A percentile compares a stretch with the other conserved stretches of the same genome.
These are phyloP conservation scores for Zymoseptoria pseudotritici DNA, from an alignment of 2,329 filamentous ascomycete genomes.

Conservation along the genomic window DNA sequence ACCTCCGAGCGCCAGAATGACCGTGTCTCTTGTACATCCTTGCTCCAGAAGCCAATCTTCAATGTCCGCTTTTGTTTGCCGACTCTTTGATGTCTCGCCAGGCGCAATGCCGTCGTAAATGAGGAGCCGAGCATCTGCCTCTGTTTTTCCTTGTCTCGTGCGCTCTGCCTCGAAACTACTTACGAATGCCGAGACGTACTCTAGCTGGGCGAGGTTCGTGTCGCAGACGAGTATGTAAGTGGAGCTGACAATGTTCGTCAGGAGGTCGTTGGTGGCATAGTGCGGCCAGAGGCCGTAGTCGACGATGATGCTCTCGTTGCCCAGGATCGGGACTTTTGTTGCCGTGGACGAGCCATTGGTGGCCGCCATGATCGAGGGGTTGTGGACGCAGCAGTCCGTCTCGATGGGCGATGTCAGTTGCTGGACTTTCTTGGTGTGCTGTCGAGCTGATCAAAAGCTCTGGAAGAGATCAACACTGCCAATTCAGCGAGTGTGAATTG, in stretches of 20 bases:
- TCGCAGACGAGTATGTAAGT: conserved; percentile 97
- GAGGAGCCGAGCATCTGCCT: conserved; percentile 59
- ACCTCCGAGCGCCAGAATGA: conserved; percentile 88
- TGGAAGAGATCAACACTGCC: conserved; percentile 18
- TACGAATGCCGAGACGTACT: conserved; percentile 71
- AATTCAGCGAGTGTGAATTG: conserved; percentile 20
- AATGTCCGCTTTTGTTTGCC: conserved; percentile 88
- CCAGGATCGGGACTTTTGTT: conserved; percentile 70
- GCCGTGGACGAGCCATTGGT: conserved; percentile 28
- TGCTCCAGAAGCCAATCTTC: conserved; percentile 95
- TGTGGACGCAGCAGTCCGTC: neutral
- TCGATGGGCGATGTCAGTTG: neutral
- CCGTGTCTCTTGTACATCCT: conserved; percentile 88
- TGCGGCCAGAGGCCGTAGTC: conserved; percentile 84
- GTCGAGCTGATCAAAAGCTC: conserved; percentile 24
- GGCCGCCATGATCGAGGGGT: conserved; percentile 7
- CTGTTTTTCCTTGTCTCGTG: conserved; percentile 33
- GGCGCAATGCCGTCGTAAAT: conserved; percentile 83
- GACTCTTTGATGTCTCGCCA: conserved; percentile 87
- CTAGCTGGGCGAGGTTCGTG: conserved; percentile 70
- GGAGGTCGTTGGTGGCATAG: conserved; percentile 73
- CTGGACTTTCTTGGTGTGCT: neutral
- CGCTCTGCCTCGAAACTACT: conserved; percentile 49
- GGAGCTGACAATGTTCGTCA: conserved; percentile 69
- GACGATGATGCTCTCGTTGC: conserved; percentile 82